Conservation (phyloP, 1,284 basidiomycete genomes). For the Macrocybe sp. region DNA sequence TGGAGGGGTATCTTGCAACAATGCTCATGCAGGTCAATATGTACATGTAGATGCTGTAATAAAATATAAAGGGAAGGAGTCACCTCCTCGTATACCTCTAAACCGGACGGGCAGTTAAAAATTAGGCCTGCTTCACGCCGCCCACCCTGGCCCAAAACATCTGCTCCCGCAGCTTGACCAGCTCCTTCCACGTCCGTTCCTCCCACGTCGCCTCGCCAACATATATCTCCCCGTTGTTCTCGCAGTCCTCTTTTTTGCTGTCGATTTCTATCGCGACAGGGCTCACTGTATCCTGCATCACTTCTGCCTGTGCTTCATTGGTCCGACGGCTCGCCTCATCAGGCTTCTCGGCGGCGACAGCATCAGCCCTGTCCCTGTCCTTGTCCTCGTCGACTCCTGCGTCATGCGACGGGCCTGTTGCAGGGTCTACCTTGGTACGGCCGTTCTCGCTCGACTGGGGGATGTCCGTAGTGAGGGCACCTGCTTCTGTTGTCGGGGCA, state of each 20-base stretch:
- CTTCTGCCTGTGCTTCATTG: background rate
- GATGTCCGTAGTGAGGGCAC: no score
- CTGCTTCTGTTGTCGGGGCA: no score
- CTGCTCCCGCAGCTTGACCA: slow-evolving; percentile 77
- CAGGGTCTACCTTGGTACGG: no score
- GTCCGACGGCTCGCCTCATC: background rate
- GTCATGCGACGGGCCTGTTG: no score
- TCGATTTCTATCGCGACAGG: background rate
- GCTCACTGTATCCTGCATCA: background rate
- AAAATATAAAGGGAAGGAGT: background rate
- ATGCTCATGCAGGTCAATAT: no score
- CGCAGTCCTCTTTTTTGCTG: slow-evolving; percentile 17
- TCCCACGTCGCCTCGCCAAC: slow-evolving; percentile 79
- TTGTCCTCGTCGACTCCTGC: no score
- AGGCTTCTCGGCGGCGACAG: background rate
- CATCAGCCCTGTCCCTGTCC: no score
- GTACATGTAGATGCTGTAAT: no score
- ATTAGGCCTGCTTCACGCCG: slow-evolving; percentile 29
- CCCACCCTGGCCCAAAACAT: slow-evolving; percentile 90
- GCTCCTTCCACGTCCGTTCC: slow-evolving; percentile 83
- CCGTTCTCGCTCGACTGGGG: no score
- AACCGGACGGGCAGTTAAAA: background rate
- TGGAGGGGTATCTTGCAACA: no score
- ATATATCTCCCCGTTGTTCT: slow-evolving; percentile 31
- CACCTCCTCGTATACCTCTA: background rate